Conservation (phyloP, 306 rosid species). For the Ammopiptanthus mongolicus region DNA sequence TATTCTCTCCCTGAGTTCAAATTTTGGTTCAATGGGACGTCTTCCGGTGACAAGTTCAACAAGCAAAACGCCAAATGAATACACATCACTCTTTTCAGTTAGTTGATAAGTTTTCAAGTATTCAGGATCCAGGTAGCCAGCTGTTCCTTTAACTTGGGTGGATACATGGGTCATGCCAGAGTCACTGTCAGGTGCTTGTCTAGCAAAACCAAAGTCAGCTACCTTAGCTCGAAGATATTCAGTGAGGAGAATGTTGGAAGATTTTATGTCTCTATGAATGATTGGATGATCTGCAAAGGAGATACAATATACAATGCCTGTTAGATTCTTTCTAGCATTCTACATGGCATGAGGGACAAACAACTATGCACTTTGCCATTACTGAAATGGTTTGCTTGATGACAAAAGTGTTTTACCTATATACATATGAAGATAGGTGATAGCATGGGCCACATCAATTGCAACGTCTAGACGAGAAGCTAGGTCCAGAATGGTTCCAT, state of each 20-base stretch:
- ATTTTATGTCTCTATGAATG: conserved; percentile 92
- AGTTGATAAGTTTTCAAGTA: conserved; percentile 90
- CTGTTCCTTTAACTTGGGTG: conserved; percentile 96
- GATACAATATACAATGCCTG: neutral
- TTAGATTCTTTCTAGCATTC: conserved; percentile 25
- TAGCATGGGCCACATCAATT: conserved; percentile 91
- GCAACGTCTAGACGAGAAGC: conserved; percentile 81
- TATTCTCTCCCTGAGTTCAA: conserved; percentile 64
- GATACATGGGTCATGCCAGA: conserved; percentile 89
- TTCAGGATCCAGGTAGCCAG: conserved; percentile 99
- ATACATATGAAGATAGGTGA: conserved; percentile 96
- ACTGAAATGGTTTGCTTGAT: conserved; percentile 1
- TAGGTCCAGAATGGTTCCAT: conserved; percentile 62
- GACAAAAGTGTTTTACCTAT: conserved; percentile 45
- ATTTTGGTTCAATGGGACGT: conserved; percentile 93
- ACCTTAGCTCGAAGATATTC: conserved; percentile 87
- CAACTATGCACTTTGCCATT: neutral
- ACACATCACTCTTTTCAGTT: conserved; percentile 96
- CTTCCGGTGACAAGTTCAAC: conserved; percentile 92
- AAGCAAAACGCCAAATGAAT: conserved; percentile 87
- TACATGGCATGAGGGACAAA: neutral
- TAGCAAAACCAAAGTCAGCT: conserved; percentile 95
- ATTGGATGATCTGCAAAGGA: conserved; percentile 77
- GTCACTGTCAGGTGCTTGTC: conserved; percentile 80
- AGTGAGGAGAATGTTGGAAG: conserved; percentile 89